Conservation (phyloP, 306 rosid species). For the Dryas alaskensis region DNA sequence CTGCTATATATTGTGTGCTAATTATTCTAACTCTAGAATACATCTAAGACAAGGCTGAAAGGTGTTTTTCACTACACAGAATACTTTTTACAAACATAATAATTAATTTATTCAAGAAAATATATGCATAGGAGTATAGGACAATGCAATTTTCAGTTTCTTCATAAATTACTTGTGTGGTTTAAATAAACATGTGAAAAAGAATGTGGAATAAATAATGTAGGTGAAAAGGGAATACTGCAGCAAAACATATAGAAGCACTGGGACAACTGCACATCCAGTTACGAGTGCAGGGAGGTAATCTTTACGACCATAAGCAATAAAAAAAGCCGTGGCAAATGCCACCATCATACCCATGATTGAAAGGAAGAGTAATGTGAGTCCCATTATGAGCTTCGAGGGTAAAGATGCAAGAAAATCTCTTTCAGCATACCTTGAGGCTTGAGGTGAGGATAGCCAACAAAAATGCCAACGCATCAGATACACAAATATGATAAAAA, state of each 20-base stretch:
- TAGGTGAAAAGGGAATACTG: constrained; percentile 1
- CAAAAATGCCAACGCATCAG: not conserved
- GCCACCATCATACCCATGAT: not conserved
- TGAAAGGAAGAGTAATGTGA: constrained; percentile 7
- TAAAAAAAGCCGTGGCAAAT: not conserved
- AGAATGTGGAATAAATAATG: not conserved
- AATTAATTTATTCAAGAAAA: too few relatives aligned
- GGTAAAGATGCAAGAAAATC: not conserved
- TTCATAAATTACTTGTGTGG: too few relatives aligned
- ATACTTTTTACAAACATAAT: too few relatives aligned
- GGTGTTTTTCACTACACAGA: too few relatives aligned
- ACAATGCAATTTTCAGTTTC: too few relatives aligned
- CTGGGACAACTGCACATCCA: not conserved
- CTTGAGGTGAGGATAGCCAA: not conserved
- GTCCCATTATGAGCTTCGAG: constrained; percentile 1
- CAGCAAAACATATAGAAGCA: not conserved
- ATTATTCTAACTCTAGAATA: too few relatives aligned
- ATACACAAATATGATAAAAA: not conserved
- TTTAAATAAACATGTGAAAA: not conserved
- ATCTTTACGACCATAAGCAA: not conserved
- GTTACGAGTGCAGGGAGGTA: not conserved
- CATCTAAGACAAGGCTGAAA: too few relatives aligned
- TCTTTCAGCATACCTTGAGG: not conserved
- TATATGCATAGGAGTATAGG: too few relatives aligned
- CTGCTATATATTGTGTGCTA: too few relatives aligned